Conservation (phyloP, 345 rosid genomes). For the Salix caprea region DNA sequence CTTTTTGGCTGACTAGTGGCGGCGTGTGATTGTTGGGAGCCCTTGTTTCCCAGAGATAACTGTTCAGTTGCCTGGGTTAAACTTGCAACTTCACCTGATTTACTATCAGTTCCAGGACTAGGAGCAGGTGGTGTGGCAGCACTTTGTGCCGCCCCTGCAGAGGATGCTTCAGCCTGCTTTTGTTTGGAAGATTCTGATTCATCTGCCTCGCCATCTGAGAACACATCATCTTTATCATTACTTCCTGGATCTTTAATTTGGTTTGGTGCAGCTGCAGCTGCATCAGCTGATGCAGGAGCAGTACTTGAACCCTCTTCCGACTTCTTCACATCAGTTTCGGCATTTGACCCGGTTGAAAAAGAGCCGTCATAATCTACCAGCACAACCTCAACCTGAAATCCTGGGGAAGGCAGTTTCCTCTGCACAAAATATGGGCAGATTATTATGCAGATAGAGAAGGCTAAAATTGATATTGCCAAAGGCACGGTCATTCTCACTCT, state of each 20-base stretch:
- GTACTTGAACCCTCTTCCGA: slow-evolving; percentile 41
- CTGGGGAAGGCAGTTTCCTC: slow-evolving; percentile 91
- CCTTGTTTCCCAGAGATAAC: slow-evolving; percentile 33
- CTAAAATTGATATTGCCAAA: background rate
- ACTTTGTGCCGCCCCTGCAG: slow-evolving; percentile 23
- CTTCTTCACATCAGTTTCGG: slow-evolving; percentile 33
- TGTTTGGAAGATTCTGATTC: slow-evolving; percentile 40
- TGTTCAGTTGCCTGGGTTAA: slow-evolving; percentile 44
- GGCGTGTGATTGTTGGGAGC: background rate
- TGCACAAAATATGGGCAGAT: slow-evolving; percentile 21
- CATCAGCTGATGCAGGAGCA: slow-evolving; percentile 29
- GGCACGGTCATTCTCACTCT: background rate
- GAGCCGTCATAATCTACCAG: slow-evolving; percentile 27
- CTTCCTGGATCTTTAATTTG: slow-evolving; percentile 39
- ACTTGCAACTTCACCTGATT: slow-evolving; percentile 37
- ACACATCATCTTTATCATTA: slow-evolving; percentile 64
- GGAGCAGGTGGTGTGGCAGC: background rate
- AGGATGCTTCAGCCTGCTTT: slow-evolving; percentile 22
- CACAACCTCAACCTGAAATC: slow-evolving; percentile 76
- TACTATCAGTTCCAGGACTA: slow-evolving; percentile 15
- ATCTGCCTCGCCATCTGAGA: slow-evolving; percentile 80
- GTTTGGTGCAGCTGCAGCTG: slow-evolving; percentile 27
- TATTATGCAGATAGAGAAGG: background rate
- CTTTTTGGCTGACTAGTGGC: slow-evolving; percentile 17
- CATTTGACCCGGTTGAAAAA: slow-evolving; percentile 23